Conservation (phyloP, 139 green algal genomes). For the Haematococcus sp. region DNA sequence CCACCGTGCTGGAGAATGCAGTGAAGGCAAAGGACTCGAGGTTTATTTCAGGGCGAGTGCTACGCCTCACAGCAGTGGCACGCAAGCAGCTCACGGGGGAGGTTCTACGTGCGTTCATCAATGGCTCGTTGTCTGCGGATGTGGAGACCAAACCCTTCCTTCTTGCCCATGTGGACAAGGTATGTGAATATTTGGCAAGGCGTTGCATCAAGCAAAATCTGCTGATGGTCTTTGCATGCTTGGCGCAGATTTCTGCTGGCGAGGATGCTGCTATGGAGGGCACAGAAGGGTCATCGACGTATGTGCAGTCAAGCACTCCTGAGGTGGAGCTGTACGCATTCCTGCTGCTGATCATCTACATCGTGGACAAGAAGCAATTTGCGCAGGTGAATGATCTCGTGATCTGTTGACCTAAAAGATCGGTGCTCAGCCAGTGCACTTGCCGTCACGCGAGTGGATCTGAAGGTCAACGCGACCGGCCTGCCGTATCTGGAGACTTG, state of each 20-base stretch:
- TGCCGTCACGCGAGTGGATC: no score
- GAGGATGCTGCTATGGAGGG: constrained; percentile 8
- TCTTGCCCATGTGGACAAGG: constrained; percentile 43
- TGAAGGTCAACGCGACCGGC: no score
- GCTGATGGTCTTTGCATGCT: no score
- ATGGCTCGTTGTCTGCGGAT: constrained; percentile 34
- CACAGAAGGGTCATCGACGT: not conserved
- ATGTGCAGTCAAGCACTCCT: constrained; percentile 32
- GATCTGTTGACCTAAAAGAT: no score
- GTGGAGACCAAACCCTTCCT: constrained; percentile 30
- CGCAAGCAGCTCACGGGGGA: constrained; percentile 53
- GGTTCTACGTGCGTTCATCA: constrained; percentile 58
- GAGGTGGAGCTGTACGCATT: constrained; percentile 87
- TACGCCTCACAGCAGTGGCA: constrained; percentile 70
- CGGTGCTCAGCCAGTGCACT: no score
- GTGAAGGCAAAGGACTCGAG: constrained; percentile 84
- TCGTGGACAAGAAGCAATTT: constrained; percentile 75
- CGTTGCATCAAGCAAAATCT: no score
- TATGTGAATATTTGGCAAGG: constrained; percentile 20
- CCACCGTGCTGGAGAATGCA: constrained; percentile 66
- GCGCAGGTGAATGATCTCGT: constrained; percentile 48
- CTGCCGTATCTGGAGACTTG: no score
- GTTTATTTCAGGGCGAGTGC: constrained; percentile 63
- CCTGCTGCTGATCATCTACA: constrained; percentile 74
- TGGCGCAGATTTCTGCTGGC: not conserved